Base-by-base conservation (phyloP, 2,329 filamentous ascomycete genomes). In the Fusarium sp. region DNA sequence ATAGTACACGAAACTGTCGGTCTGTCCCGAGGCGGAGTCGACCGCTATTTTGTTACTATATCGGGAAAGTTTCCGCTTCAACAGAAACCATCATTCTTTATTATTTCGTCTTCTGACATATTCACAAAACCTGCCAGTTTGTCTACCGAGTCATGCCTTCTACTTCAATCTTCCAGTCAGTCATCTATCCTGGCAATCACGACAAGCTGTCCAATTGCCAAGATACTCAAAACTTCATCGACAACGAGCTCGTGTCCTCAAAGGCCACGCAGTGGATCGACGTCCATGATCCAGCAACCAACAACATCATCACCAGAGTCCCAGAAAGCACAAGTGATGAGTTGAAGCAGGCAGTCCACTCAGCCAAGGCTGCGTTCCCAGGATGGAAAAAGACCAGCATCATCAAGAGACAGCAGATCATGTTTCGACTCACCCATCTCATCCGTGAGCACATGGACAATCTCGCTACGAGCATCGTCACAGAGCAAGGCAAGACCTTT, bases 401-500 rank as follows among this genome's bases (percentile, higher is more conserved):
- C 57, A 82, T 92, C 60, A 80, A 84, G 57, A 81, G 89, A 52
- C 90, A 92, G 79, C 86, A 90, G 76, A 87, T 92, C 75, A 91
- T 92, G 87, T 92, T 92, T 80, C 89, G 88, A 75, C 90, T 91
- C 64, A 88, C 90, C 26, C 81, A 81, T 10, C 78, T 92, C 73
- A 90, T 93, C 72, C 80, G 88, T n/a, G 86, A 91, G 75, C 87
- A 92, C 75, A 91, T 89, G 89, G 89, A 92, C 71, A 83, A 90
- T 13, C 78, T 92, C 58, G 90, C 90, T 7, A 89, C 90, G 2
- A 90, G 86, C 76, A 92, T 92, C 73, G 91, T 89, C 3, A 80
- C 91, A 19, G 90, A 92, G 77, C 90, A 92, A 76, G 90, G 90
- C 74, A 92, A 92, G 82, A 92, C 90, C 0, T 86, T 92, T 73